Evolutionary conservation across 345 rosid species (phyloP), one percentile per base, ranked within the genome.

Genomic region (Noccaea bulbosa): DNA sequence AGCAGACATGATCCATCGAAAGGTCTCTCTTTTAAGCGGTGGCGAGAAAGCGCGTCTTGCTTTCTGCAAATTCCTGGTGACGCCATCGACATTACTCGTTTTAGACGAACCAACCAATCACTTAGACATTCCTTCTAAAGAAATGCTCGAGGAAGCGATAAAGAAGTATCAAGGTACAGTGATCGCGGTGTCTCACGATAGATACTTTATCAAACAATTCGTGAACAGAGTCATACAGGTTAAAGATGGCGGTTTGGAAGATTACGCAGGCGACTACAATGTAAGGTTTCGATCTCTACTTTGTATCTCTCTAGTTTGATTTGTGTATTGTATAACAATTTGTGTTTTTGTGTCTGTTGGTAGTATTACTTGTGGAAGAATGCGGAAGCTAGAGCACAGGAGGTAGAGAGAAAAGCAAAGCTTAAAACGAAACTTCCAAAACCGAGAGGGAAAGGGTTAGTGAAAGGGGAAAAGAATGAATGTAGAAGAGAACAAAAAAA

Each of bases 41-140:
- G 98, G 98, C 47, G 98, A 93, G 87, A 93, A 93, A 91, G 98
- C 97, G 24, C 94, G 98, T 17, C 89, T 93, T 68, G 97, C 98
- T 43, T 93, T 93, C 74, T 93, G 97, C 78, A 91, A 87, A 69
- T 93, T 93, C 81, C 89, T 93, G 97, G 97, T 93, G 37, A 89
- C 81, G 55, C 98, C 96, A 2, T 91, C 97, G 1, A 89, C 94
- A 24, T 64, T 93, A 47, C 87, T 93, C 2, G 85, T 93, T 71
- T 57, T 93, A 78, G 97, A 93, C 34, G 97, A 93, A 78, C 97
- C 98, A 4, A 93, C 97, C 38, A 93, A 93, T 82, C 98, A 91
- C 76, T 78, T 93, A 66, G 98, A 91, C 82, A 93, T 93, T 57
- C 96, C 98, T 70, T 91, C 96, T 12, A 93, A 93, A 78, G 98